Evolutionary conservation across 176 grass and related monocot genomes (phyloP).

Genomic region (Carex myosuroides): DNA sequence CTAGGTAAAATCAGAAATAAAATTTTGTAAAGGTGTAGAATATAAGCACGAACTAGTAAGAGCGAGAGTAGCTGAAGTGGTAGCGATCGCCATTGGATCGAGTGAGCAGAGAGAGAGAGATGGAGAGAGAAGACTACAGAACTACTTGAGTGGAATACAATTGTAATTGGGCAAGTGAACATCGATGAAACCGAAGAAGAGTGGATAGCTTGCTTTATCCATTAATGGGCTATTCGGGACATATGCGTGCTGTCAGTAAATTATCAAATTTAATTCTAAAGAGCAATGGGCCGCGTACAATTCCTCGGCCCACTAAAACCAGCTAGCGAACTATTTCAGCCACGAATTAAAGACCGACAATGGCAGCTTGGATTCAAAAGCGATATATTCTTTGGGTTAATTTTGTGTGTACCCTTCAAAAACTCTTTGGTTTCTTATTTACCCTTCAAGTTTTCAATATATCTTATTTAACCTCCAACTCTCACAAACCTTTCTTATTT

Average conservation of each 20-base stretch:
- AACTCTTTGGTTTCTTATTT: too few species aligned
- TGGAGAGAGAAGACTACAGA: neutral
- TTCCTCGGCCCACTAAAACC: neutral
- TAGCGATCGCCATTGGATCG: conserved; percentile 24
- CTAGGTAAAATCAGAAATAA: neutral
- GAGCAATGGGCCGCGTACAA: neutral
- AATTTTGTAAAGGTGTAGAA: neutral
- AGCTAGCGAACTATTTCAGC: too few species aligned
- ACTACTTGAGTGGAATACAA: neutral
- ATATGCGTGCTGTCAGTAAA: neutral
- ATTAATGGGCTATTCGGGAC: neutral
- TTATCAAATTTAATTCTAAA: neutral
- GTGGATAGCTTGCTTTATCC: neutral
- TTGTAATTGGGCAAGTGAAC: neutral
- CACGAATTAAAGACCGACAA: too few species aligned
- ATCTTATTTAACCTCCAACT: too few species aligned
- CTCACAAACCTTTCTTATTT: too few species aligned
- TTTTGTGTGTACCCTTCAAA: too few species aligned
- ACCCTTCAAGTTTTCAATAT: too few species aligned
- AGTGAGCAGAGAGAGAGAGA: neutral
- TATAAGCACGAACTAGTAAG: conserved; percentile 12
- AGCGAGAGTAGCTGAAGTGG: conserved; percentile 23
- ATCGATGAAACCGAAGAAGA: conserved; percentile 16
- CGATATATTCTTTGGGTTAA: too few species aligned
- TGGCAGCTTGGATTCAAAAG: too few species aligned